Evolutionary conservation across 805 yeast genomes (phyloP), one percentile per base, ranked within the genome.

Genomic region (Yarrowia keelungensis): DNA sequence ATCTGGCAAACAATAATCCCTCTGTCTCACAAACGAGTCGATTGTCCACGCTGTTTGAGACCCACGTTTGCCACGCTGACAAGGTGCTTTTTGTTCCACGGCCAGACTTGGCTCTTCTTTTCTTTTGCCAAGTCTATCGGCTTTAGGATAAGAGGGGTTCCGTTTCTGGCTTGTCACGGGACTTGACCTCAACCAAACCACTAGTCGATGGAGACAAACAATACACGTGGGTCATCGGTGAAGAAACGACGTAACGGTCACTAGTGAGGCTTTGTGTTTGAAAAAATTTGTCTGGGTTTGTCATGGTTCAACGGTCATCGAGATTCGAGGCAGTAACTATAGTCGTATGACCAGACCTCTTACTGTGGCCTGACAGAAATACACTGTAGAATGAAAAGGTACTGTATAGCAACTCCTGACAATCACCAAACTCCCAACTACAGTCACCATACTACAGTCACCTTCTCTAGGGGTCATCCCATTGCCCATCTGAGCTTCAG

Each of bases 141-240:
- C 16, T 9, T 50, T 50, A 9, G 9, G 41, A 50, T 50, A 50
- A n/a, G 3, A 22, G 19, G 1, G 0, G 5, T 50, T 36, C 56
- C 26, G 8, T 15, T 16, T n/a, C 10, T 9, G 56, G 41, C n/a
- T 3, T 3, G 41, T 50, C 56, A 50, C 56, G 56, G 26, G 41
- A 50, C 26, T n/a, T 35, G 41, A 50, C 26, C 39, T n/a, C 39
- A 35, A 26, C 32, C 32, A 26, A 26, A 26, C 32, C 32, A 26
- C 32, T 26, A 26, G 32, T 26, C 32, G 32, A 14, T 22, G 32
- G 10, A 15, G 10, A 42, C 46, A 26, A 26, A 45, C 14, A 8
- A 47, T 14, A 22, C 51, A 49, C 54, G 54, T 49, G 54, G 54
- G 54, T 11, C n/a, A 47, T 26, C 19, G 19, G 32, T 26, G 46